Evolutionary conservation across 306 rosid species (phyloP), one percentile per base, ranked within the genome.

Genomic region (Cucumis hystrix): DNA sequence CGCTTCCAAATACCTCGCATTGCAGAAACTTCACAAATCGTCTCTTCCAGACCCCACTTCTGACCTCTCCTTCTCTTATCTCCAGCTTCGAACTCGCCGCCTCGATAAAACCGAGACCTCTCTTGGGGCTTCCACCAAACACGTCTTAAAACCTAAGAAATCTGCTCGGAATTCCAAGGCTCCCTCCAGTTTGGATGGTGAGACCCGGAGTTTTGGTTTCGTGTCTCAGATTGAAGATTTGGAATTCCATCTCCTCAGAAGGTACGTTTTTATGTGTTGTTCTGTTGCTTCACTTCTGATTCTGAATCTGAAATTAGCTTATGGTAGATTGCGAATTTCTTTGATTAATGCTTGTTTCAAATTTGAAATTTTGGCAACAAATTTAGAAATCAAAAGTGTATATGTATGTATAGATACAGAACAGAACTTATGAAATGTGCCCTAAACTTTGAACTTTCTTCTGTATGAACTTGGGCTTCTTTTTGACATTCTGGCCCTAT

Each of bases 61-160:
- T 0, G 91, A 84, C 74, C 45, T 80, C 15, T 83, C 92, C 14
- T 80, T 82, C 57, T 74, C 86, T 45, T 93, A 89, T 76, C 97
- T 93, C 58, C 89, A 93, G 83, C 98, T 93, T 55, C 81, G 98
- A 9, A 91, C 89, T 80, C 97, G 98, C 78, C 93, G 98, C 70
- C 97, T 93, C 47, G 87, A 73, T 56, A 73, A 55, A 6, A 7
- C 66, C 49, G 59, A 45, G 54, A 33, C 35, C 74, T 41, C 80
- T 33, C 71, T 62, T 10, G 83, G 63, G 21, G 81, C 79, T 49
- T 80, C 70, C 45, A 8, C 85, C 56, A 61, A 77, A 7, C 80
- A 69, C 57, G 55, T 43, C 51, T 70, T 83, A 10, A 62, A 77
- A 21, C 11, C 70, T 30, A 55, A 72, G 8, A 55, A 56, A 14